phyloP scores from a whole-genome alignment of 2,329 filamentous ascomycete genomes.

The Pyrenochaeta sp. region DNA sequence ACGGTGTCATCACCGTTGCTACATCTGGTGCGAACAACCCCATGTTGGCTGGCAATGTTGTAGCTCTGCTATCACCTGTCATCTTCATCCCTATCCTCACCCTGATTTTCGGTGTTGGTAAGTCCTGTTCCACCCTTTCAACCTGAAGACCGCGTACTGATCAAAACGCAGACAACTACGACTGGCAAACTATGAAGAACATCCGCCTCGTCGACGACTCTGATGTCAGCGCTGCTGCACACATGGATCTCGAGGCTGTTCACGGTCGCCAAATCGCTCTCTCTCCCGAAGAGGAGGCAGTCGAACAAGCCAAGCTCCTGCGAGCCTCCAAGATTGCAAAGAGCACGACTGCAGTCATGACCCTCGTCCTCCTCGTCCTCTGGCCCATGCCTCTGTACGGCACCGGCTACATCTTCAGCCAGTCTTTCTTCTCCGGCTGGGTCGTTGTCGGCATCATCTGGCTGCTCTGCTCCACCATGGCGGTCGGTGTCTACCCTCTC shows the following conservation, averaged over 20 bases:
- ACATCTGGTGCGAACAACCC: slow-evolving; percentile 73
- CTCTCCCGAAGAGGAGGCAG: slow-evolving; percentile 39
- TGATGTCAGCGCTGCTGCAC: slow-evolving; percentile 69
- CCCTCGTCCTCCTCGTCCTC: slow-evolving; percentile 75
- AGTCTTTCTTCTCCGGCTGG: slow-evolving; percentile 84
- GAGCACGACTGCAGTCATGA: slow-evolving; percentile 66
- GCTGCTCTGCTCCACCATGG: slow-evolving; percentile 75
- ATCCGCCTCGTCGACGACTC: slow-evolving; percentile 82
- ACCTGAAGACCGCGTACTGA: slow-evolving; percentile 40
- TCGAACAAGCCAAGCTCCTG: slow-evolving; percentile 52
- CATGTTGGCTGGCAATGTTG: slow-evolving; percentile 87
- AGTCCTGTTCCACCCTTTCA: slow-evolving; percentile 1
- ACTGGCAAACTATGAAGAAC: slow-evolving; percentile 80
- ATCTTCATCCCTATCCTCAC: slow-evolving; percentile 79
- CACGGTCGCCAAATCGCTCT: slow-evolving; percentile 49
- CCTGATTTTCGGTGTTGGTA: slow-evolving; percentile 63
- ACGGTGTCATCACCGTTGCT: slow-evolving; percentile 41
- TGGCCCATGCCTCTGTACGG: slow-evolving; percentile 96
- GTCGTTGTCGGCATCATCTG: slow-evolving; percentile 72
- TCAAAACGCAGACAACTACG: slow-evolving; percentile 82
- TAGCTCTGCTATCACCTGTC: slow-evolving; percentile 77
- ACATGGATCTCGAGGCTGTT: slow-evolving; percentile 67
- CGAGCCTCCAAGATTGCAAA: slow-evolving; percentile 61
- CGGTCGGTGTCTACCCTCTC: slow-evolving; percentile 81
- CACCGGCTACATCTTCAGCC: slow-evolving; percentile 78